Evolutionary conservation across 495 filamentous ascomycete genomes (phyloP), one percentile per base, ranked within the genome.

Genomic region (Penicillium bovifimosum): DNA sequence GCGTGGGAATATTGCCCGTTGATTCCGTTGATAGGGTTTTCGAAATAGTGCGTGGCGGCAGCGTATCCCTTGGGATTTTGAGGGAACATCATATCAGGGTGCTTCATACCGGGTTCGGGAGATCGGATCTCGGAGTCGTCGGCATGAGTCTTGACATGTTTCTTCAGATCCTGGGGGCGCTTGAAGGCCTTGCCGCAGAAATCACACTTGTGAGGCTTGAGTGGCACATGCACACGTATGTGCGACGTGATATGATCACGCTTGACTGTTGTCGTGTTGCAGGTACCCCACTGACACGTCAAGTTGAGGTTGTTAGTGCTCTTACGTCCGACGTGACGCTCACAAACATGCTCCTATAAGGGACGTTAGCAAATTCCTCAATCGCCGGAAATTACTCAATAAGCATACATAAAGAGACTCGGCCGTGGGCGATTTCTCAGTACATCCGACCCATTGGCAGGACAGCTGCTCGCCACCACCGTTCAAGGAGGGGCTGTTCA

Each of bases 131-230:
- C 90, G 36, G 91, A 95, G 71, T 99, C 93, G 66, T 99, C 93
- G 52, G 93, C 93, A 70, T 99, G 93, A n/a, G 95, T 98, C 82
- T 97, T 97, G 68, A 97, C 91, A 70, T 99, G 95, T 76, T 99
- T 99, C 82, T 97, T 97, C 54, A 99, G 67, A 75, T 99, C 95
- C 71, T 99, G 93, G 24, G 95, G 95, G 13, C 95, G 88, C 81
- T 99, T 99, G 80, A 99, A 99, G 7, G 91, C 89, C 78, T 99
- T 99, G 61, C 89, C 88, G 65, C 95, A 99, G 70, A 96, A 95
- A 61, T 96, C 91, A 65, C 95, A 99, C 69, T 96, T 96, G 75
- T 99, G 93, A 35, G 95, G 95, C 78, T 97, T 97, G 43, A 97
- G 76, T 9, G 95, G 95, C 5, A 99, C 93, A 67, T 99, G 95